Conservation (phyloP, 2,329 filamentous ascomycete species). For the Pseudocercospora musae region DNA sequence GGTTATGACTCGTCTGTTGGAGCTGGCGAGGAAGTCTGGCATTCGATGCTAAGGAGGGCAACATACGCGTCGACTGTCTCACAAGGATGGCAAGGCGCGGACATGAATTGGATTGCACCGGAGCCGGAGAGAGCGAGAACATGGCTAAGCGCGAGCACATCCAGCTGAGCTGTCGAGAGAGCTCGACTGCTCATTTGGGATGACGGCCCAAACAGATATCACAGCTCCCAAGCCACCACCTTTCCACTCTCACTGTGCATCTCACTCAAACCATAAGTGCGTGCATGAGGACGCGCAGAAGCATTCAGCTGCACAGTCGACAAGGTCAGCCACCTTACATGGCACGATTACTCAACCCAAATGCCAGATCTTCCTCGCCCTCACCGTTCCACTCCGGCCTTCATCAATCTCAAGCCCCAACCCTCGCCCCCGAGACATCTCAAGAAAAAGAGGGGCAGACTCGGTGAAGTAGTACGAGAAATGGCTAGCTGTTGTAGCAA, state of each 20-base stretch:
- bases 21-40: background rate
- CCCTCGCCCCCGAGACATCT: background rate
- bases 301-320: background rate
- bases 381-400: background rate
- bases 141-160: background rate
- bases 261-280: no score
- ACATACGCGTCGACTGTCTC: no score
- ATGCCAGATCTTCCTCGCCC: background rate
- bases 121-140: background rate
- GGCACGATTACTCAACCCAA: background rate
- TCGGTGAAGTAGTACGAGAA: background rate
- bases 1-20: background rate
- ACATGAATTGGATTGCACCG: background rate
- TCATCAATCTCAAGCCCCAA: background rate
- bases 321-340: background rate
- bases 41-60: background rate
- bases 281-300: no score
- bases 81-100: no score
- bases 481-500: background rate
- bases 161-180: background rate
- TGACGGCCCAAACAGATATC: no score
- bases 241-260: no score
- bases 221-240: no score
- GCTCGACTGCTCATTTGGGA: no score
- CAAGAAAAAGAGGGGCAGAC: background rate